Percentiles rank a stretch among this genome's conserved stretches.
Conservation (phyloP, 305 asterid species). For the Rubia tinctorum region DNA sequence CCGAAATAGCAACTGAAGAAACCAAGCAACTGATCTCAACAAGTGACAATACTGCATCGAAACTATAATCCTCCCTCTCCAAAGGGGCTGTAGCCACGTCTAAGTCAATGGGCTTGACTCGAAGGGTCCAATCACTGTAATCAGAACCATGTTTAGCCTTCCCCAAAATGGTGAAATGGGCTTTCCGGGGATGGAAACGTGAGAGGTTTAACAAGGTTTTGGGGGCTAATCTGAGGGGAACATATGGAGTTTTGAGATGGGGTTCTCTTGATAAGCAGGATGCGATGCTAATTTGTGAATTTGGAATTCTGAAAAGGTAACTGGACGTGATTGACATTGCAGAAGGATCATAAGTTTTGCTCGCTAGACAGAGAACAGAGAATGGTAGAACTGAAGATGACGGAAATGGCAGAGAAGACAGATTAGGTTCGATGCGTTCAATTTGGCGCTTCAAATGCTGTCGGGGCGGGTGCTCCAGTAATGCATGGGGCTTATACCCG, state of each 20-base stretch:
- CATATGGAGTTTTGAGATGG: slow-evolving; percentile 14
- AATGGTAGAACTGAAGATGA: background rate
- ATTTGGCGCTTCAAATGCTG: slow-evolving; percentile 8
- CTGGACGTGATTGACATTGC: slow-evolving; percentile 26
- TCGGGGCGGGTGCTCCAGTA: background rate
- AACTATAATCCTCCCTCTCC: slow-evolving; percentile 19
- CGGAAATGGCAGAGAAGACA: slow-evolving; percentile 5
- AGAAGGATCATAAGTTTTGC: background rate
- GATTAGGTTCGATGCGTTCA: slow-evolving; percentile 17
- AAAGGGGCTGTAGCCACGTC: slow-evolving; percentile 21
- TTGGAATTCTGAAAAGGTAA: slow-evolving; percentile 13
- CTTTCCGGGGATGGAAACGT: slow-evolving; percentile 15
- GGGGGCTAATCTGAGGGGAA: background rate
- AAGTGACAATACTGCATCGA: slow-evolving; percentile 56
- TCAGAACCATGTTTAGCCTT: slow-evolving; percentile 14
- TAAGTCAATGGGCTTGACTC: slow-evolving; percentile 35
- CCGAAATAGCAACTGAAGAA: slow-evolving; percentile 48
- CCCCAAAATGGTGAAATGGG: slow-evolving; percentile 22
- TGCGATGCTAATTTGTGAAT: slow-evolving; percentile 4
- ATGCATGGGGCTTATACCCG: background rate
- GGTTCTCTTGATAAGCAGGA: slow-evolving; percentile 1
- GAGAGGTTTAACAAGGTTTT: slow-evolving; percentile 18
- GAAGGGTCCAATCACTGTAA: slow-evolving; percentile 13
- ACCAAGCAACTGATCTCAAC: slow-evolving; percentile 59
- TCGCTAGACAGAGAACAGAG: background rate